A percentile compares a stretch with the other conserved stretches of the same genome.
Conservation (phyloP, 768 basidiomycete genomes). For the Phylloporus arenicola region DNA sequence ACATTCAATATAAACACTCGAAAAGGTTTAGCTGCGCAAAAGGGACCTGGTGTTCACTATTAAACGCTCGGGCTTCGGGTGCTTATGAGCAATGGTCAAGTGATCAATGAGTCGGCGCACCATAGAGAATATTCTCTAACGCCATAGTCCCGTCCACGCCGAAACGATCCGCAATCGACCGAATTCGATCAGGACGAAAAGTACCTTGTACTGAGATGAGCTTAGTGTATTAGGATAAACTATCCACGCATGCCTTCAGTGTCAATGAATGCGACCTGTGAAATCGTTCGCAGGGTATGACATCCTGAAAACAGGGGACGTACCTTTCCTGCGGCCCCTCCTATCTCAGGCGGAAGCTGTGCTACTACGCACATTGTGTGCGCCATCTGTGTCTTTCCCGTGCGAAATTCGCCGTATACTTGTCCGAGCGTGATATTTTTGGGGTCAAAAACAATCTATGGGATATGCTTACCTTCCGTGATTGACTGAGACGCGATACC, state of each 20-base stretch:
- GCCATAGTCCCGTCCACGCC: constrained; percentile 88
- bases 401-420: constrained; percentile 96
- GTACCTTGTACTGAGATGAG: constrained; percentile 52
- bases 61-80: constrained; percentile 72
- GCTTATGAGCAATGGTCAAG: constrained; percentile 5
- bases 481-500: constrained; percentile 92
- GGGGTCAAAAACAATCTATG: neutral
- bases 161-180: constrained; percentile 86
- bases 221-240: constrained; percentile 9
- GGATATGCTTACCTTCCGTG: constrained; percentile 60
- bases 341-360: constrained; percentile 85
- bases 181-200: constrained; percentile 91
- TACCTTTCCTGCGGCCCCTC: constrained; percentile 87
- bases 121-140: constrained; percentile 88
- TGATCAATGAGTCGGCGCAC: constrained; percentile 31
- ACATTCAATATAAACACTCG: constrained; percentile 4
- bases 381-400: constrained; percentile 92
- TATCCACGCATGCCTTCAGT: constrained; percentile 56
- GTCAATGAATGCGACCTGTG: constrained; percentile 85
- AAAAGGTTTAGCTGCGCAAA: neutral
- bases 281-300: neutral
- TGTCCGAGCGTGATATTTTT: neutral
- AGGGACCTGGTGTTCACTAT: constrained; percentile 86
- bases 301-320: constrained; percentile 6
- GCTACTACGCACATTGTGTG: constrained; percentile 92